A percentile compares a stretch with the other conserved stretches of the same genome.
phyloP scores from a whole-genome alignment of 169 alveolate species.

The Babesia sp. region DNA sequence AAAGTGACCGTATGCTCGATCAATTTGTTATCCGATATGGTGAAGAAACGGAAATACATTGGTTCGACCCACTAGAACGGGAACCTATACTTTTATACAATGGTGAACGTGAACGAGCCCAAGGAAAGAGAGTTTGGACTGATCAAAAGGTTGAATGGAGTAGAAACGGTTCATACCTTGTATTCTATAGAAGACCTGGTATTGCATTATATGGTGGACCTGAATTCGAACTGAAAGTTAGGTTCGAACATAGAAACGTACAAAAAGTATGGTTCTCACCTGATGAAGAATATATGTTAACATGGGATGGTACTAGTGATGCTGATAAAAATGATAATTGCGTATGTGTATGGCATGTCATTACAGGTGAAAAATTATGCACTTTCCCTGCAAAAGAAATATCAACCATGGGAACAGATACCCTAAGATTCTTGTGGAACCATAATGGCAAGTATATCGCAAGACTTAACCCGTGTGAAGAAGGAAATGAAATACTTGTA shows the following conservation, averaged over 20 bases:
- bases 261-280: conserved; percentile 85
- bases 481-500: conserved; percentile 69
- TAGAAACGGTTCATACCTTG: conserved; percentile 87
- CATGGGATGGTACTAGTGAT: conserved; percentile 89
- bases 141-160: conserved; percentile 90
- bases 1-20: conserved; percentile 82
- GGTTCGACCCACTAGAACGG: conserved; percentile 86
- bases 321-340: conserved; percentile 82
- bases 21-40: conserved; percentile 86
- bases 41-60: conserved; percentile 84
- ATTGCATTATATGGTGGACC: conserved; percentile 88
- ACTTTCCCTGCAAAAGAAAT: conserved; percentile 78
- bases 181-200: conserved; percentile 87
- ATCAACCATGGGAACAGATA: conserved; percentile 77
- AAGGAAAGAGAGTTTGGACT: conserved; percentile 85
- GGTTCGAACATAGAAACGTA: conserved; percentile 87
- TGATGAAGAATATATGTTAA: conserved; percentile 83
- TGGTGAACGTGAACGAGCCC: conserved; percentile 84
- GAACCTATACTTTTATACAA: conserved; percentile 83
- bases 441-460: conserved; percentile 86
- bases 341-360: conserved; percentile 85
- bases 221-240: conserved; percentile 79
- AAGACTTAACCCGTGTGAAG: conserved; percentile 62
- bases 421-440: conserved; percentile 84
- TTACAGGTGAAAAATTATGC: conserved; percentile 82